Base-by-base conservation (phyloP, 352 stramenopile species). In the Phytophthora idaei region DNA sequence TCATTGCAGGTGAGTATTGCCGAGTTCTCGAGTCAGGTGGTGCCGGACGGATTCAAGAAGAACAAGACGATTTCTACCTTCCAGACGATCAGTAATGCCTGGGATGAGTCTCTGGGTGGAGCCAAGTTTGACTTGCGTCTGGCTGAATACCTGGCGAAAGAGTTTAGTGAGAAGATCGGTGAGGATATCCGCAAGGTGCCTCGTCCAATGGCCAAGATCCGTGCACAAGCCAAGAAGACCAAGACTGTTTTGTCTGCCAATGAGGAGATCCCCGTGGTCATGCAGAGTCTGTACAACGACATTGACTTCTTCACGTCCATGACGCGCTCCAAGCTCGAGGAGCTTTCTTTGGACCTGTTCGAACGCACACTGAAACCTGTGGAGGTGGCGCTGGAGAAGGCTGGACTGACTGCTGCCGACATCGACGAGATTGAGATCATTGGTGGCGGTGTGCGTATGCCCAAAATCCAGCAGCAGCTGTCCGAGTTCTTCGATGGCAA, bases 241-340 rank as follows among this genome's bases (percentile, higher is more conserved):
- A 99, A 99, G 82, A 96, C 98, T 46, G 95, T 99, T 12, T 77
- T 99, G 10, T 98, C 85, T 45, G 97, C 97, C 39, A 99, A 99
- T 77, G 85, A 90, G 41, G 90, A 99, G 69, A 98, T 99, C 76
- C 97, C 97, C 2, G 86, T 99, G 4, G 91, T 92, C 49, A 94
- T 99, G 67, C 95, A 98, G 74, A 91, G 85, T 37, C 69, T 99
- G 32, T 88, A 98, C 66, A 93, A 98, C 61, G 96, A 98, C 76
- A 80, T 96, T 15, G 93, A 99, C 70, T 97, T 98, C 61, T 90
- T 92, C 42, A 94, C 90, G 41, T 78, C 89, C 39, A 92, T 99
- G 60, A 95, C 84, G 32, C 90, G 97, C 25, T 64, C 79, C 15
- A 86, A 98, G 59, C 93, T 99, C 31, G 95, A 99, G 69, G 83